Conservation (phyloP, 1,284 basidiomycete genomes). For the Leccinum griseonigrum region DNA sequence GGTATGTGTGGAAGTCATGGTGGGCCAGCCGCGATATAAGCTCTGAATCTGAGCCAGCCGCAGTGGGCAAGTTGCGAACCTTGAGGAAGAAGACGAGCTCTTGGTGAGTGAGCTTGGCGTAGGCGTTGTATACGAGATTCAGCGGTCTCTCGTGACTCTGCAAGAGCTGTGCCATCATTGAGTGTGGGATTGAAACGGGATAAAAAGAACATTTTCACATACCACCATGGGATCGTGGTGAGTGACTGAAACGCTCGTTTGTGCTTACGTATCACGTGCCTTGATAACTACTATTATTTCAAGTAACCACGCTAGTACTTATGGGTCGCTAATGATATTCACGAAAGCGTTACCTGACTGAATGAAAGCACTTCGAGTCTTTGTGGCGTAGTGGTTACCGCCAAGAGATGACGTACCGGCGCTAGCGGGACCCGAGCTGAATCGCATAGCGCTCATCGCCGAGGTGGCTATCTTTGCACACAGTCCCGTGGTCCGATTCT, state of each 20-base stretch:
- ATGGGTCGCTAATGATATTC: background rate
- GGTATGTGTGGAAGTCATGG: slow-evolving; percentile 69
- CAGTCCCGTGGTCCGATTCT: background rate
- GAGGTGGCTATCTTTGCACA: background rate
- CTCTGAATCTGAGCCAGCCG: slow-evolving; percentile 54
- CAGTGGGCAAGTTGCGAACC: slow-evolving; percentile 59
- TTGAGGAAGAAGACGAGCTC: slow-evolving; percentile 74
- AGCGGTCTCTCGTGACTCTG: slow-evolving; percentile 26
- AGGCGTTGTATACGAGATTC: slow-evolving; percentile 43
- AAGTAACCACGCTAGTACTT: too few species aligned
- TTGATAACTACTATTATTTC: too few species aligned
- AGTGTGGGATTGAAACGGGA: slow-evolving; percentile 14
- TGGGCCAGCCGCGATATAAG: slow-evolving; percentile 67
- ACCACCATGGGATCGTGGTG: slow-evolving; percentile 23
- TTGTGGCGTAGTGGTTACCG: background rate
- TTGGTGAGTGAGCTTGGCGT: slow-evolving; percentile 58
- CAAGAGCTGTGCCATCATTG: background rate
- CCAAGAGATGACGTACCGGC: background rate
- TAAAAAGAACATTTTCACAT: slow-evolving; percentile 11
- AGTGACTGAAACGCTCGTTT: slow-evolving; percentile 4
- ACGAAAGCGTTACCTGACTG: background rate
- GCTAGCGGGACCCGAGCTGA: background rate
- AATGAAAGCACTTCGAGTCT: too few species aligned
- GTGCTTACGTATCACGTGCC: background rate
- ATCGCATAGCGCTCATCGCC: background rate